These are phyloP conservation scores for Excoecaria cochinchinensis DNA, from an alignment of 345 rosid genomes.

Conservation along the genomic window DNA sequence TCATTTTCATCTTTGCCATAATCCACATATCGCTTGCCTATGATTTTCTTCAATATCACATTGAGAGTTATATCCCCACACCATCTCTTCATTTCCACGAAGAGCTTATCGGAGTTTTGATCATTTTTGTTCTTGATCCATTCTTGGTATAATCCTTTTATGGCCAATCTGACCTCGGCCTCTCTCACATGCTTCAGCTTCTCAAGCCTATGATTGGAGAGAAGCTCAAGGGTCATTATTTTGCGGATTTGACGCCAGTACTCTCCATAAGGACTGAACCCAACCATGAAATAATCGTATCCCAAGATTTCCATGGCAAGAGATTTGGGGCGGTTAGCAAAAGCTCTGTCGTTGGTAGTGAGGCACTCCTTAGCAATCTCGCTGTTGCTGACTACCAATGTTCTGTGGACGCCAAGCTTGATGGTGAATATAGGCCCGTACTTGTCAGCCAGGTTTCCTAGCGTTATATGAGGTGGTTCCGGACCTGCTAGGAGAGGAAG, in stretches of 20 bases:
- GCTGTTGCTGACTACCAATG: background rate
- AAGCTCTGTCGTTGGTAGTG: conserved; percentile 3
- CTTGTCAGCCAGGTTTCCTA: conserved; percentile 15
- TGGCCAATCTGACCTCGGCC: background rate
- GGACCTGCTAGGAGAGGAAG: background rate
- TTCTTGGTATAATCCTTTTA: background rate
- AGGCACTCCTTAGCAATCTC: conserved; percentile 15
- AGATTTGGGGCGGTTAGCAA: conserved; percentile 2
- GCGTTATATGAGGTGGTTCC: background rate
- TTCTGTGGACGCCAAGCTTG: conserved; percentile 7
- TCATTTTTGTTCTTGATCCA: background rate
- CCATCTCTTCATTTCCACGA: conserved; percentile 38
- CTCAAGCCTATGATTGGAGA: conserved; percentile 21
- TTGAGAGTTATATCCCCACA: conserved; percentile 33
- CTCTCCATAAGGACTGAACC: conserved; percentile 1
- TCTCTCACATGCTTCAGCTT: conserved; percentile 16
- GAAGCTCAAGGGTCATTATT: conserved; percentile 18
- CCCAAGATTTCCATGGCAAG: conserved; percentile 10
- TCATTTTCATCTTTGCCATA: background rate
- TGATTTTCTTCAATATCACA: conserved; percentile 25
- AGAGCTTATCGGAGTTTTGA: background rate
- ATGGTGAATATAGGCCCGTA: conserved; percentile 18
- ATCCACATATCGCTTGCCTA: conserved; percentile 25
- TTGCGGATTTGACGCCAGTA: conserved; percentile 29
- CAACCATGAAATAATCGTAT: conserved; percentile 15